Percentiles rank a stretch among this genome's conserved stretches.
Evolutionary conservation across 345 rosid genomes (phyloP).

Genomic region (Excoecaria agallocha): DNA sequence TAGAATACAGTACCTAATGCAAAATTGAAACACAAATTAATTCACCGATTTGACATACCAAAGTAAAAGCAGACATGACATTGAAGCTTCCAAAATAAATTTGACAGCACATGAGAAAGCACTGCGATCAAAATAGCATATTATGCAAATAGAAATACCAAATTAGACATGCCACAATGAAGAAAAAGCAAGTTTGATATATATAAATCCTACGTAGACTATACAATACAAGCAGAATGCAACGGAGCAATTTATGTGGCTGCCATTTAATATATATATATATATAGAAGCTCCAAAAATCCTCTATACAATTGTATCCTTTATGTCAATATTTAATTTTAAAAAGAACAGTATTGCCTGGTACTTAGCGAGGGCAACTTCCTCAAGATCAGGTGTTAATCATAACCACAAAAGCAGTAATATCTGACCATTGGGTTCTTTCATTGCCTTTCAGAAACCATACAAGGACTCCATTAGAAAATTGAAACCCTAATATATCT

Average conservation of each 20-base stretch:
- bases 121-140: background rate
- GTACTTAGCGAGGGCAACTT: background rate
- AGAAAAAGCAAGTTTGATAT: too few relatives aligned
- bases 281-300: too few relatives aligned
- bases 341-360: background rate
- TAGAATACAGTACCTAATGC: conserved; percentile 80
- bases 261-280: too few relatives aligned
- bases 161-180: too few relatives aligned
- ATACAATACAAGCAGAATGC: too few relatives aligned
- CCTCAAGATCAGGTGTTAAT: background rate
- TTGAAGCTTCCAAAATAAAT: background rate
- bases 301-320: too few relatives aligned
- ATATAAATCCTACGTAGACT: too few relatives aligned
- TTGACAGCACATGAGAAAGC: background rate
- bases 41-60: background rate
- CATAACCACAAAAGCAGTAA: background rate
- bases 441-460: background rate
- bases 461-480: background rate
- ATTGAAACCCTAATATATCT: background rate
- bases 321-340: too few relatives aligned
- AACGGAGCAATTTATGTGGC: too few relatives aligned
- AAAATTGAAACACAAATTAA: conserved; percentile 2
- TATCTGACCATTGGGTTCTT: background rate
- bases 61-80: background rate
- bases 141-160: background rate